These are phyloP conservation scores for Bisporella sp. DNA, from an alignment of 2,329 filamentous ascomycete species.

Conservation along the genomic window DNA sequence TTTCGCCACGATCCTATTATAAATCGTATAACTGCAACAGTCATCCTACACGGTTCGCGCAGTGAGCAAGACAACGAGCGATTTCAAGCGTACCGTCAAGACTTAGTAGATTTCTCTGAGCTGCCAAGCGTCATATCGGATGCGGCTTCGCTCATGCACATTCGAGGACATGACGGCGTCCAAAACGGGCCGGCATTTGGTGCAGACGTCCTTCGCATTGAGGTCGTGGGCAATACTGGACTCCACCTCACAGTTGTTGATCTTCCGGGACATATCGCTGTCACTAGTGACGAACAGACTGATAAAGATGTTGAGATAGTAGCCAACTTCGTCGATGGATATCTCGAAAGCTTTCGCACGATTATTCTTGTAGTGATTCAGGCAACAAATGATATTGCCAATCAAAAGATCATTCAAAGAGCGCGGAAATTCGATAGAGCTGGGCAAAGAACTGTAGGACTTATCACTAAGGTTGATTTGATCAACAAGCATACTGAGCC, in stretches of 20 bases:
- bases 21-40: constrained; percentile 10
- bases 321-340: constrained; percentile 25
- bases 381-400: constrained; percentile 33
- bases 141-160: constrained; percentile 15
- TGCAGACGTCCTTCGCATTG: constrained; percentile 8
- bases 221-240: constrained; percentile 6
- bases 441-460: constrained; percentile 29
- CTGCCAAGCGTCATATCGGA: constrained; percentile 18
- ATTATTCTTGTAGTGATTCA: constrained; percentile 30
- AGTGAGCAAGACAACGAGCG: background rate
- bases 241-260: constrained; percentile 40
- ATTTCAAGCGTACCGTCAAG: constrained; percentile 9
- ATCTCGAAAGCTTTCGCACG: constrained; percentile 31
- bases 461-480: constrained; percentile 38
- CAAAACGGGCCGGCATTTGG: constrained; percentile 13
- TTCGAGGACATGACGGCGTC: constrained; percentile 16
- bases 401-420: constrained; percentile 37
- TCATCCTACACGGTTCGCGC: constrained; percentile 13
- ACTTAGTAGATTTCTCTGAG: constrained; percentile 15
- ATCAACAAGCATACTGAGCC: constrained; percentile 15
- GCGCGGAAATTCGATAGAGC: constrained; percentile 31
- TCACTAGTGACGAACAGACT: constrained; percentile 28
- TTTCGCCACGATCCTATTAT: constrained; percentile 18
- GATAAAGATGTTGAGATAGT: constrained; percentile 29
- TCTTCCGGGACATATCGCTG: constrained; percentile 38